Conservation (phyloP, 1,139 yeast species). For the Geotrichum australiense region DNA sequence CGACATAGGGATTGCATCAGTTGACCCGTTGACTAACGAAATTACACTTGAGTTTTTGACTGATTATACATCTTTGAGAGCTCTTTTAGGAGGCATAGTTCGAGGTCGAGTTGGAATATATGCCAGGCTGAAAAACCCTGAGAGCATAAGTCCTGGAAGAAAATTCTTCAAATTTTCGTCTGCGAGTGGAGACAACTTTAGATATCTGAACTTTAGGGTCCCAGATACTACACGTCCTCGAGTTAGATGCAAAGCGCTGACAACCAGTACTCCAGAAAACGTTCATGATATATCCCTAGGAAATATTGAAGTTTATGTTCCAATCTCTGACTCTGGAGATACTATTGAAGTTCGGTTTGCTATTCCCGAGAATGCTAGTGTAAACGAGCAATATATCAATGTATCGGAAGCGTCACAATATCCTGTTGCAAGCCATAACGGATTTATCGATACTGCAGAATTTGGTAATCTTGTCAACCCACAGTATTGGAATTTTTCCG, state of each 20-base stretch:
- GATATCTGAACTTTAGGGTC: slow-evolving; percentile 6
- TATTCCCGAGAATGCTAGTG: neutral
- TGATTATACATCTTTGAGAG: neutral
- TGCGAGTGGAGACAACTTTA: slow-evolving; percentile 4
- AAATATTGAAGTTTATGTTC: slow-evolving; percentile 1
- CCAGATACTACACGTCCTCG: slow-evolving; percentile 8
- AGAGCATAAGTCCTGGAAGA: slow-evolving; percentile 1
- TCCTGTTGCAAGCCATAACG: neutral
- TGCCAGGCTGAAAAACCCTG: slow-evolving; percentile 8
- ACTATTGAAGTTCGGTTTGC: neutral
- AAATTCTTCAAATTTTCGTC: slow-evolving; percentile 12
- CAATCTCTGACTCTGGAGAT: neutral
- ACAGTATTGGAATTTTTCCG: neutral
- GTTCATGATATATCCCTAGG: neutral
- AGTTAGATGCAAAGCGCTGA: slow-evolving; percentile 2
- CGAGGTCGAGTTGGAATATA: slow-evolving; percentile 6
- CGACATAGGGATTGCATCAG: slow-evolving; percentile 8
- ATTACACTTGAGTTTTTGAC: neutral
- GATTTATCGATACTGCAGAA: neutral
- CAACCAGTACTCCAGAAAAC: neutral
- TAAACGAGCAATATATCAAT: neutral
- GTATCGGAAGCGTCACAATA: neutral
- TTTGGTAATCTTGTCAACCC: neutral
- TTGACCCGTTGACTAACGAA: slow-evolving; percentile 9
- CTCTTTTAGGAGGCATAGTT: neutral